Base-by-base conservation (phyloP, 371 early-diverging fungal species). In the Mucor circinelloides region DNA sequence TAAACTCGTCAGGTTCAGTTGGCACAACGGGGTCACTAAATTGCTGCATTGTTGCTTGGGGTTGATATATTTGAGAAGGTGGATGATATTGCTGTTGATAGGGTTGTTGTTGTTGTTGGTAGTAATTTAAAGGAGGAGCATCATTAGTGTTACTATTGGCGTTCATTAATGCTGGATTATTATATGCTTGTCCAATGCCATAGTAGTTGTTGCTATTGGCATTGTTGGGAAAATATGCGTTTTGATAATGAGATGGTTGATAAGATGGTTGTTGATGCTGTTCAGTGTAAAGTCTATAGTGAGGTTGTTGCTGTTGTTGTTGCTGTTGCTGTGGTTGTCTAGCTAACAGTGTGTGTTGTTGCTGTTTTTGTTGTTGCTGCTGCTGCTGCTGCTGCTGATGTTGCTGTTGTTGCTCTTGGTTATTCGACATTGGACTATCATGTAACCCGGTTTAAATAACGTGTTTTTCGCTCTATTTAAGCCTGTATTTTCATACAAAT, bases 1-100 rank as follows among this genome's bases (percentile, higher is more conserved):
- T 78, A 58, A 91, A 87, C 28, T 81, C 77, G 72, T 91, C 90
- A 8, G 88, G 78, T 30, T 75, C 79, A 32, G 64, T 68, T 21
- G 63, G 56, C 2, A 56, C 56, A 13, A 64, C 36, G 6, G 63
- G 60, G 28, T 60, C 72, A 58, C 52, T 64, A 30, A 72, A 68
- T 30, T 63, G 60, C 21, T 72, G 72, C 50, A 72, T 34, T 12
- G 54, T 46, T 57, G 60, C 64, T 44, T 57, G 69, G 25, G 70
- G 56, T 34, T 64, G 69, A 46, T 66, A 54, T 25, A 46, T 28
- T 32, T 67, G 69, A 38, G 27, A 34, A 10, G 48, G 68, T 63
- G 60, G 64, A 38, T 60, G 60, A 30, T 32, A 23, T n/a, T n/a
- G 34, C 21, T 55, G 36, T 36, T 36, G 36, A 36, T 36, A 36